Base-by-base conservation (phyloP, 768 basidiomycete genomes). In the Pleurotus tuber-regium region DNA sequence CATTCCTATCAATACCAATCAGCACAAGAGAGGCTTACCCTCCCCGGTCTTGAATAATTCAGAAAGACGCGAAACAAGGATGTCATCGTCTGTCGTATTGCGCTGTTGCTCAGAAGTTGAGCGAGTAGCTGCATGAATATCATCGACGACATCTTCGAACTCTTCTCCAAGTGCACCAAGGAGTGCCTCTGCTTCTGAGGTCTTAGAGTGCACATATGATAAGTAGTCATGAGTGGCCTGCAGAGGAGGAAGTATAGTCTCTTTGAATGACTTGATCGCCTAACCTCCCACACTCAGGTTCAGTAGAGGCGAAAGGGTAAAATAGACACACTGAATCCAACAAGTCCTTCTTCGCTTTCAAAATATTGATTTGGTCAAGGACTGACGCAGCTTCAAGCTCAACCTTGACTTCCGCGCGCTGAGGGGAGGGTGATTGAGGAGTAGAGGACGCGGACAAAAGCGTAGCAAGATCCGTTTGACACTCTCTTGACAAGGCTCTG, bases 91-190 rank as follows among this genome's bases (percentile, higher is more conserved):
- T 11, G 29, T 41, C 40, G 18, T 50, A 43, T 2, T 36, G 18
- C 14, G 12, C n/a, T 19, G 23, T 41, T 23, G 38, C 39, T 14
- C 4, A 33, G n/a, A n/a, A 9, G 30, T 28, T 24, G 43, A 5
- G 7, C 24, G 33, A 16, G 38, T 38, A 11, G 51, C 35, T 8
- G 35, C 21, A 12, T 53, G 21, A 23, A 57, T 19, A 30, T 60
- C 57, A 10, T 60, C 61, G 8, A 51, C 43, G 29, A 67, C 43
- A 8, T 59, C 63, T 28, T 66, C 61, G 12, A 73, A 50, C 49
- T 75, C 72, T 46, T 70, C 67, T 1, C 59, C 59, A 18, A 75
- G 57, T 2, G 65, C 64, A 12, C 67, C 65, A 11, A 70, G 46
- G 24, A 69, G 54, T 1, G 64, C 70, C 29, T 70, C 68, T 2